phyloP scores from a whole-genome alignment of 768 basidiomycete genomes.

The Termitomyces eurrhizus region DNA sequence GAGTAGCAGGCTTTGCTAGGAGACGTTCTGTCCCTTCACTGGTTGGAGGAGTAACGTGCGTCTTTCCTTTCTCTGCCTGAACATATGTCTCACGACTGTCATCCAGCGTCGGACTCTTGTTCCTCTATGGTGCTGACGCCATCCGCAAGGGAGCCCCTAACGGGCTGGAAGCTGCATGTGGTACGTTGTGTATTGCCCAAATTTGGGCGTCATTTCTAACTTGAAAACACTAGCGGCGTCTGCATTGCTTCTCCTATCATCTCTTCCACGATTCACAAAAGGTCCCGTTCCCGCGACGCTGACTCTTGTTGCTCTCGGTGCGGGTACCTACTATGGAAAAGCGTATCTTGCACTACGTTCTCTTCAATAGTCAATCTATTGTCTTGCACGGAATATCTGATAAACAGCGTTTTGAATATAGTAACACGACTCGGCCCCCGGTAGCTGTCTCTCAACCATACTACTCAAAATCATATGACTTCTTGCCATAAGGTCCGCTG shows the following conservation, averaged over 20 bases:
- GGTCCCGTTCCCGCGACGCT: conserved; percentile 70
- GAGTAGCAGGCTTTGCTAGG: conserved; percentile 65
- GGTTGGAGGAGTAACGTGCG: conserved; percentile 77
- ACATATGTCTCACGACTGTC: not conserved
- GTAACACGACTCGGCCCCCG: not conserved
- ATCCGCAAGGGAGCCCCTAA: conserved; percentile 70
- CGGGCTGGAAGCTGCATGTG: conserved; percentile 77
- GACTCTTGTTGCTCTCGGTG: conserved; percentile 54
- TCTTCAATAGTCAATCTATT: conserved; percentile 22
- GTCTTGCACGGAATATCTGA: not conserved
- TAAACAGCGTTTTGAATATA: not conserved
- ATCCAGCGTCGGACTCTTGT: conserved; percentile 69
- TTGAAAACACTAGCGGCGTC: conserved; percentile 57
- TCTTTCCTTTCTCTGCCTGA: not conserved
- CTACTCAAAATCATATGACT: not conserved
- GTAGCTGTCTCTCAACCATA: not conserved
- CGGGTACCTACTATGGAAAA: conserved; percentile 68
- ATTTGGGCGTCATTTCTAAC: not conserved
- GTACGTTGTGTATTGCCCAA: conserved; percentile 34
- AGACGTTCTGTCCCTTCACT: conserved; percentile 80
- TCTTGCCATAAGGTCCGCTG: not conserved
- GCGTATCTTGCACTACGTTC: conserved; percentile 44
- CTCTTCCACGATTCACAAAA: conserved; percentile 66
- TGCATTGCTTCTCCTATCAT: conserved; percentile 68
- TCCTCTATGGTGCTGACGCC: conserved; percentile 73